Evolutionary conservation across 202 grass and related monocot genomes (phyloP).

Genomic region (Digitaria exilis): DNA sequence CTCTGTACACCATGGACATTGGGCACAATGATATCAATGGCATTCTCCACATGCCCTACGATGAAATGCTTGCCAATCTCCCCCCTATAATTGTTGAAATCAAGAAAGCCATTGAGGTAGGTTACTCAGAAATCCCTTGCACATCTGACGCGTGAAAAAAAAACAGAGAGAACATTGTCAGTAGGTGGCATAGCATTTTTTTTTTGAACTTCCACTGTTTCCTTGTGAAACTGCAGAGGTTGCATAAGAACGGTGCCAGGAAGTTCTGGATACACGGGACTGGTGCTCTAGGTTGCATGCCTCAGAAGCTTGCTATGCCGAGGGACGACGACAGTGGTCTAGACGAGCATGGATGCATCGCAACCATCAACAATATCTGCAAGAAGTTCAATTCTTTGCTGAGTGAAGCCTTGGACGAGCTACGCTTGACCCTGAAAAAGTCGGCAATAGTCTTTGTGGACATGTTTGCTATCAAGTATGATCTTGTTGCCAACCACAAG

Average conservation of each 20-base stretch:
- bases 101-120: conserved; percentile 67
- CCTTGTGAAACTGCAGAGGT: conserved; percentile 45
- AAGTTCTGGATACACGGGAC: conserved; percentile 70
- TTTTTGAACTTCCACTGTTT: background rate
- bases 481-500: conserved; percentile 66
- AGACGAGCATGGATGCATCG: conserved; percentile 51
- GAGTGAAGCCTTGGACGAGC: conserved; percentile 43
- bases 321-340: conserved; percentile 37
- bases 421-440: conserved; percentile 43
- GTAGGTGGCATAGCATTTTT: background rate
- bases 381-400: conserved; percentile 59
- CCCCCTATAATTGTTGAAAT: conserved; percentile 65
- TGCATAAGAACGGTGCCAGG: conserved; percentile 59
- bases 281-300: conserved; percentile 61
- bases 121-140: background rate
- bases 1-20: conserved; percentile 81
- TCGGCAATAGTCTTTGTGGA: conserved; percentile 57
- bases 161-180: background rate
- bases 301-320: conserved; percentile 56
- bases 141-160: background rate
- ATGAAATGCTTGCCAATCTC: conserved; percentile 55
- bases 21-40: conserved; percentile 83
- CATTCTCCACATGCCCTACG: conserved; percentile 56
- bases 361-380: conserved; percentile 51
- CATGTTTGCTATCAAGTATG: conserved; percentile 72